Evolutionary conservation across 1,284 basidiomycete species (phyloP).

Genomic region (Pseudozyma hubeiensis): DNA sequence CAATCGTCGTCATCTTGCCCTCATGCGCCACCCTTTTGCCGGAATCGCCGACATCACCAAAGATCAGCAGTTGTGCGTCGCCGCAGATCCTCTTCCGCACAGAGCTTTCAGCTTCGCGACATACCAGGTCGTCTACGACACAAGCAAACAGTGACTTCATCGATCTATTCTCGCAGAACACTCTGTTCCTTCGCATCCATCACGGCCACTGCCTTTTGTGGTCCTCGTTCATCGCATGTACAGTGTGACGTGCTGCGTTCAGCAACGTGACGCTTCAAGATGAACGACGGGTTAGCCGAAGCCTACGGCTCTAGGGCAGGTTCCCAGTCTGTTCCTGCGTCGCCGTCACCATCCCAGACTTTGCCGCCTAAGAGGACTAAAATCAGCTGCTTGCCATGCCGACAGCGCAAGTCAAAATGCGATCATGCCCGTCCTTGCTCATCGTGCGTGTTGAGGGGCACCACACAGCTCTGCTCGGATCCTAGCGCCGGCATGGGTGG

Average conservation of each 20-base stretch:
- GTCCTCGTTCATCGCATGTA: too few relatives aligned
- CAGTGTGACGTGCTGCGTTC: too few relatives aligned
- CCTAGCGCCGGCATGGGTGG: constrained; percentile 11
- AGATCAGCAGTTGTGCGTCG: background rate
- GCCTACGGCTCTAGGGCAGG: constrained; percentile 1
- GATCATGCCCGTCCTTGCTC: constrained; percentile 43
- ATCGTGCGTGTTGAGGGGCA: constrained; percentile 36
- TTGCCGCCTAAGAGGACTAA: constrained; percentile 24
- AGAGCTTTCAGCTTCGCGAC: background rate
- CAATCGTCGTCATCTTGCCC: background rate
- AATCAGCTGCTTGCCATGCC: constrained; percentile 39
- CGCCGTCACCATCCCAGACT: constrained; percentile 9
- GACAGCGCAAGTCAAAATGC: constrained; percentile 42
- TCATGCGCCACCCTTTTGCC: background rate
- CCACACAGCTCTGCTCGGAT: constrained; percentile 24
- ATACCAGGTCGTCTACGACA: too few relatives aligned
- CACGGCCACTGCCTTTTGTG: too few relatives aligned
- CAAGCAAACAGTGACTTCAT: too few relatives aligned
- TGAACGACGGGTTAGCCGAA: constrained; percentile 6
- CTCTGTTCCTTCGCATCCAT: background rate
- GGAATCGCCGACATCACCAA: too few relatives aligned
- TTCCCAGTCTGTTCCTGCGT: constrained; percentile 9
- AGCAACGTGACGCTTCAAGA: background rate
- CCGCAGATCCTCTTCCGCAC: background rate
- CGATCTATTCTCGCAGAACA: too few relatives aligned